Conservation (phyloP, 352 stramenopile genomes). For the Pythium rhizo-oryzae region DNA sequence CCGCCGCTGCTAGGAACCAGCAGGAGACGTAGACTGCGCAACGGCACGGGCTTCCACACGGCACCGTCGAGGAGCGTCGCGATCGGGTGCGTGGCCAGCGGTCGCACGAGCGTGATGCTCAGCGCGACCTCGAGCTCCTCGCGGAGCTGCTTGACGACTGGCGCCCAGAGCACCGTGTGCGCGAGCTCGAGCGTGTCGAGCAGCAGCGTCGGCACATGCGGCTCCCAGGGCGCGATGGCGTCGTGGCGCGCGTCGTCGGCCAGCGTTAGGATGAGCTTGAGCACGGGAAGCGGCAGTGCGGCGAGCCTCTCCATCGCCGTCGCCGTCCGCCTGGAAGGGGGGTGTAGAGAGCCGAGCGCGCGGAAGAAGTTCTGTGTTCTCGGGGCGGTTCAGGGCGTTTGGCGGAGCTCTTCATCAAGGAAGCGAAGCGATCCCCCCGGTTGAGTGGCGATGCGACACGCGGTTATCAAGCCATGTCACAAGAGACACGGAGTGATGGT, state of each 20-base stretch:
- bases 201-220: slow-evolving; percentile 8
- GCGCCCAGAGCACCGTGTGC: background rate
- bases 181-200: slow-evolving; percentile 8
- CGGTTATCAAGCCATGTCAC: background rate
- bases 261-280: slow-evolving; percentile 24
- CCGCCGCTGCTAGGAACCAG: background rate
- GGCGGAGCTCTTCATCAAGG: background rate
- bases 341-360: background rate
- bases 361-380: slow-evolving; percentile 10
- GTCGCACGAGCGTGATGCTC: slow-evolving; percentile 13
- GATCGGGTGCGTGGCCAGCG: slow-evolving; percentile 10
- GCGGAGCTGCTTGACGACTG: slow-evolving; percentile 20
- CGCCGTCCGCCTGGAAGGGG: background rate
- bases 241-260: slow-evolving; percentile 8
- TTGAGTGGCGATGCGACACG: slow-evolving; percentile 7
- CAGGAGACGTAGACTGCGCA: slow-evolving; percentile 16
- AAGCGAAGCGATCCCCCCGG: background rate
- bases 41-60: slow-evolving; percentile 14
- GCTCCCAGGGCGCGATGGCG: slow-evolving; percentile 10
- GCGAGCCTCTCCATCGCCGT: slow-evolving; percentile 6
- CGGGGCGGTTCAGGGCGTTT: background rate
- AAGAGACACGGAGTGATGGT: background rate
- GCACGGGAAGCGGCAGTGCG: slow-evolving; percentile 5
- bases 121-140: slow-evolving; percentile 11
- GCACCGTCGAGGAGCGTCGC: slow-evolving; percentile 9